Conservation (phyloP, 1,284 basidiomycete genomes). For the Marasmius oreades region DNA sequence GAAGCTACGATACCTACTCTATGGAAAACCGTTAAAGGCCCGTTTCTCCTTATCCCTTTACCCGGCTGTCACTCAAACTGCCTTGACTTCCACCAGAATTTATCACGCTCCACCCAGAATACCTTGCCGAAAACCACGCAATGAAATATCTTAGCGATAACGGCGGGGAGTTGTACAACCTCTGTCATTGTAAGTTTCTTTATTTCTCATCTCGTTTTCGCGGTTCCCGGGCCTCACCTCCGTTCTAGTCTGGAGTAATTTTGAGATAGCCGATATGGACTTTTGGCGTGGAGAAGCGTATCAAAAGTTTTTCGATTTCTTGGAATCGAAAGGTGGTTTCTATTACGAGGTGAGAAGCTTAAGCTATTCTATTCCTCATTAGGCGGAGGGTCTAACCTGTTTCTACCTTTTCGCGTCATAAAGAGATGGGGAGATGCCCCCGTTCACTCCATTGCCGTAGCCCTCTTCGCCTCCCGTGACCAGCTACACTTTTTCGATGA, state of each 20-base stretch:
- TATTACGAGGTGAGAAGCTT: conserved; percentile 65
- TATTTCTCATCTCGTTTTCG: not conserved
- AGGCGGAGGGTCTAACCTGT: too few species aligned
- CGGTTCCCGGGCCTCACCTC: too few species aligned
- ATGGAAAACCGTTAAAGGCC: conserved; percentile 69
- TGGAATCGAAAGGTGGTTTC: conserved; percentile 82
- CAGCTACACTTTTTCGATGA: conserved; percentile 73
- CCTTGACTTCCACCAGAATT: conserved; percentile 69
- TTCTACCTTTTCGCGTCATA: conserved; percentile 6
- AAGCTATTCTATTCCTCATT: not conserved
- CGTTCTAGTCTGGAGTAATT: conserved; percentile 73
- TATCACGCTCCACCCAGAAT: conserved; percentile 60
- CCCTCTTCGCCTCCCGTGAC: conserved; percentile 59
- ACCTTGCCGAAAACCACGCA: conserved; percentile 66
- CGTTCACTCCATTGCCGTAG: conserved; percentile 75
- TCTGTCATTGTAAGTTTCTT: conserved; percentile 69
- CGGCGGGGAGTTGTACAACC: conserved; percentile 67
- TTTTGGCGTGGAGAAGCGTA: conserved; percentile 83
- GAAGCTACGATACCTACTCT: conserved; percentile 75
- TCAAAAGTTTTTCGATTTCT: conserved; percentile 70
- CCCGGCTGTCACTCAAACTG: too few species aligned
- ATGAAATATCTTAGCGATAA: conserved; percentile 78
- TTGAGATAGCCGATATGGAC: conserved; percentile 81
- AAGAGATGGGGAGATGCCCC: conserved; percentile 84
- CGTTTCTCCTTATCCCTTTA: not conserved